A percentile compares a stretch with the other conserved stretches of the same genome.
These are phyloP conservation scores for Shiraia bambusicola DNA, from an alignment of 2,329 filamentous ascomycete species.

Conservation along the genomic window DNA sequence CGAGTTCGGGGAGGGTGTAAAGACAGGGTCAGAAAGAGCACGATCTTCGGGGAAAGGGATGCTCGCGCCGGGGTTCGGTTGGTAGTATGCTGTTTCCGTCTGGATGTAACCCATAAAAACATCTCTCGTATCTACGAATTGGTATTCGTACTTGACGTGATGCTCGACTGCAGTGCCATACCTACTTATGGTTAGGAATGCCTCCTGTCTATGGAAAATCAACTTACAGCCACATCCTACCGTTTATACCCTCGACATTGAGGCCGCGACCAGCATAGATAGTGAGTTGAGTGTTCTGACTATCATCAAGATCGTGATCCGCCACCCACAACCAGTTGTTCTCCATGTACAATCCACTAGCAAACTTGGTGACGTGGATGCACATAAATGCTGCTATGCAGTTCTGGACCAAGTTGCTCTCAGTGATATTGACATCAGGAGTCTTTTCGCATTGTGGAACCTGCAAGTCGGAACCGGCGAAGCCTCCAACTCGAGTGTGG, in stretches of 20 bases:
- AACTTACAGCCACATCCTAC: conserved; percentile 55
- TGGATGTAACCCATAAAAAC: conserved; percentile 84
- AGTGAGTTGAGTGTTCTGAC: conserved; percentile 66
- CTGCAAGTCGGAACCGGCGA: conserved; percentile 75
- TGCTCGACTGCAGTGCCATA: conserved; percentile 71
- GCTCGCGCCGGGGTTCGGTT: conserved; percentile 75
- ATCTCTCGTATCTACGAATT: conserved; percentile 73
- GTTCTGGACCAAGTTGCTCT: conserved; percentile 53
- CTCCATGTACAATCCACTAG: conserved; percentile 71
- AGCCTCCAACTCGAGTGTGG: conserved; percentile 80
- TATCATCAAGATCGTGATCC: conserved; percentile 76
- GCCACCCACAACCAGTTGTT: conserved; percentile 93
- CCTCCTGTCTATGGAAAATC: conserved; percentile 43
- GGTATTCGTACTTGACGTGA: conserved; percentile 73
- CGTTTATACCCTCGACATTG: conserved; percentile 61
- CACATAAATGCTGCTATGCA: conserved; percentile 71
- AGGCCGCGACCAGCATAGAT: conserved; percentile 86
- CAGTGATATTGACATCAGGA: conserved; percentile 59
- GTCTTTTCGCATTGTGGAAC: conserved; percentile 76
- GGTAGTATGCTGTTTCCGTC: conserved; percentile 84
- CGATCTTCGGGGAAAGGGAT: conserved; percentile 64
- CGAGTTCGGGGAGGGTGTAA: conserved; percentile 56
- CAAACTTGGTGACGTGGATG: conserved; percentile 53
- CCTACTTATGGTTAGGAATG: conserved; percentile 11
- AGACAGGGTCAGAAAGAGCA: conserved; percentile 68